Base-by-base conservation (phyloP, 306 rosid genomes). In the Gillenia trifoliata region DNA sequence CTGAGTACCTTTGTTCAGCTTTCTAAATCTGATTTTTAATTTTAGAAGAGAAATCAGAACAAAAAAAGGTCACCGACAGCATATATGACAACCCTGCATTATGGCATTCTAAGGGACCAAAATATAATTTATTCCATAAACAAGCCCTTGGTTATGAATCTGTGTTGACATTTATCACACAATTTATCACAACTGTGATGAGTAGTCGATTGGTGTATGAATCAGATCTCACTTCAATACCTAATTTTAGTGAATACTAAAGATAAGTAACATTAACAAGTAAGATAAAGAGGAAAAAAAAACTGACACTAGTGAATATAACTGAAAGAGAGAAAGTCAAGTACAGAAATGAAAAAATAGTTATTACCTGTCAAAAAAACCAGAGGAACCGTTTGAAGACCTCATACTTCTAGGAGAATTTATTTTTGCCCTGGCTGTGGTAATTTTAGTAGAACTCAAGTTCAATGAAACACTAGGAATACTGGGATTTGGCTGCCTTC, bases 331-430 rank as follows among this genome's bases (percentile, higher is more conserved):
- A 25, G 31, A 57, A 72, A 70, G 59, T 49, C 17, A 49, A 2
- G 38, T n/a, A 8, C 38, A 25, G 40, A 77, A 15, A 62, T 43
- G 63, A 33, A 63, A 78, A 31, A 52, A 54, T 34, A 23, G 71
- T 74, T 80, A 62, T 79, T 81, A 93, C 98, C 96, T 89, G 80
- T 88, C 94, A 61, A 93, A 93, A 80, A 91, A 90, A 73, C 71
- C 81, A 29, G 86, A 75, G 73, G 89, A 84, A 77, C 86, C 81
- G 54, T 76, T n/a, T 64, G 80, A 81, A 43, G 89, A 66, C 47
- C 76, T 89, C 82, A 26, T 64, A 61, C 73, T 82, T 85, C 85
- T 87, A 13, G 71, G 20, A 77, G 82, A 75, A 61, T 62, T 80
- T 70, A 59, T 61, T 79, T 81, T 88, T 52, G 62, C 49, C 36